phyloP scores from a whole-genome alignment of 306 rosid genomes.

The Cotoneaster glaucophyllus region DNA sequence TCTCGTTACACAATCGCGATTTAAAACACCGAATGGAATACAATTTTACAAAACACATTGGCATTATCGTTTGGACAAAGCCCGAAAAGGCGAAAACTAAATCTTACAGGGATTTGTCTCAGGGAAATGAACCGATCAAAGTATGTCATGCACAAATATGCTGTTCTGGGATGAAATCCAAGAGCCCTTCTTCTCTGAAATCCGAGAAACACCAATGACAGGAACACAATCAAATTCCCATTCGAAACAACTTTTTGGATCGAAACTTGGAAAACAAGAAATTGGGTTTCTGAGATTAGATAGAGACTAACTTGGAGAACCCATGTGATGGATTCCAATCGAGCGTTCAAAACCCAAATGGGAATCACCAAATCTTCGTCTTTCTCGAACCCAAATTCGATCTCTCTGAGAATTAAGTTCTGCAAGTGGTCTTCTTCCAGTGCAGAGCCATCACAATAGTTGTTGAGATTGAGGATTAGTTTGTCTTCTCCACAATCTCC shows the following conservation, averaged over 20 bases:
- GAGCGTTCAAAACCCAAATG: conserved; percentile 39
- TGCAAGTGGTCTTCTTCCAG: conserved; percentile 43
- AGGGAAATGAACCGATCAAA: conserved; percentile 69
- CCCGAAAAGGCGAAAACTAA: neutral
- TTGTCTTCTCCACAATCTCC: conserved; percentile 18
- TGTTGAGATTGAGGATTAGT: neutral
- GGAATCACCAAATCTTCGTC: conserved; percentile 29
- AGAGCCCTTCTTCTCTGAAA: conserved; percentile 54
- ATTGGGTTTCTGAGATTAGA: conserved; percentile 21
- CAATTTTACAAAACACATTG: neutral
- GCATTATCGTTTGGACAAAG: neutral
- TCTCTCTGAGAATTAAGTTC: conserved; percentile 48
- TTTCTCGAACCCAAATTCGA: conserved; percentile 31
- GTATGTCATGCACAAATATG: conserved; percentile 70
- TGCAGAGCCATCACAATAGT: conserved; percentile 1
- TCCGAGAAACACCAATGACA: neutral
- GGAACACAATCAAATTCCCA: neutral
- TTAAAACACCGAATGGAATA: neutral
- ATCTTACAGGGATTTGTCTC: conserved; percentile 52
- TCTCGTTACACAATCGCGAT: neutral
- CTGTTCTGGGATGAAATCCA: conserved; percentile 69
- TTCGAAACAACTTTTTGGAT: neutral
- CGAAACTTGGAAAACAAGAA: conserved; percentile 2
- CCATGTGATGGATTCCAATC: conserved; percentile 67
- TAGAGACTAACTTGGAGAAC: conserved; percentile 58